Conservation (phyloP, 1,284 basidiomycete genomes). For the Kwoniella shivajii region DNA sequence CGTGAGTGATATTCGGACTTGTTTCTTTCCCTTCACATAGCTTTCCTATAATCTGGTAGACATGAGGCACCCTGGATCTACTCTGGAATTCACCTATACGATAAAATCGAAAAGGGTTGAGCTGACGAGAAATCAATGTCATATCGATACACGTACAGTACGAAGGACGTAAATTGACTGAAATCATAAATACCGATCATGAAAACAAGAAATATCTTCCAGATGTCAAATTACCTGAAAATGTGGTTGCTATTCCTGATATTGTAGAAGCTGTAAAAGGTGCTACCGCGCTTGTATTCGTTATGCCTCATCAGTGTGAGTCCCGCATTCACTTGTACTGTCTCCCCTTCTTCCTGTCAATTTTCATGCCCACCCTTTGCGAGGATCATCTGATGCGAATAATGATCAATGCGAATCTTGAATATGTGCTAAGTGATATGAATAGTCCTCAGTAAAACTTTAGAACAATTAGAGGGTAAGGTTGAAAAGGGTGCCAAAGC, state of each 20-base stretch:
- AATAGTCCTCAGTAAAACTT: slow-evolving; percentile 47
- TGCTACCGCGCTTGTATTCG: slow-evolving; percentile 61
- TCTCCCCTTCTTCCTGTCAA: neutral
- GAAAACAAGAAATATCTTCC: slow-evolving; percentile 57
- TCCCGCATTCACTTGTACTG: neutral
- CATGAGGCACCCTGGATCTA: neutral
- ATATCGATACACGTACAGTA: slow-evolving; percentile 41
- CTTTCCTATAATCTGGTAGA: neutral
- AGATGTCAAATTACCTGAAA: slow-evolving; percentile 57
- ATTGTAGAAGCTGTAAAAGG: slow-evolving; percentile 57
- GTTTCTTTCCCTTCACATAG: neutral
- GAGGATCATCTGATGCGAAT: too few species aligned
- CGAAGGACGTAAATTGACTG: slow-evolving; percentile 60
- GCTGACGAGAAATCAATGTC: too few species aligned
- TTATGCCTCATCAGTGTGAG: slow-evolving; percentile 61
- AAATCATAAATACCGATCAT: slow-evolving; percentile 60
- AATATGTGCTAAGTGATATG: too few species aligned
- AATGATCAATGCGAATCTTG: too few species aligned
- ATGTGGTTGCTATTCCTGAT: slow-evolving; percentile 59
- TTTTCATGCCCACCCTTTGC: too few species aligned
- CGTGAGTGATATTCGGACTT: slow-evolving; percentile 38
- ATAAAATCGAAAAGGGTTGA: neutral
- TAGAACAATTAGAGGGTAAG: slow-evolving; percentile 56
- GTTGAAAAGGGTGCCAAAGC: slow-evolving; percentile 54
- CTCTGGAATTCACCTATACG: neutral